Evolutionary conservation across 805 yeast genomes (phyloP), one percentile per base, ranked within the genome.

Genomic region (Kodamaea kaohsiungensis): DNA sequence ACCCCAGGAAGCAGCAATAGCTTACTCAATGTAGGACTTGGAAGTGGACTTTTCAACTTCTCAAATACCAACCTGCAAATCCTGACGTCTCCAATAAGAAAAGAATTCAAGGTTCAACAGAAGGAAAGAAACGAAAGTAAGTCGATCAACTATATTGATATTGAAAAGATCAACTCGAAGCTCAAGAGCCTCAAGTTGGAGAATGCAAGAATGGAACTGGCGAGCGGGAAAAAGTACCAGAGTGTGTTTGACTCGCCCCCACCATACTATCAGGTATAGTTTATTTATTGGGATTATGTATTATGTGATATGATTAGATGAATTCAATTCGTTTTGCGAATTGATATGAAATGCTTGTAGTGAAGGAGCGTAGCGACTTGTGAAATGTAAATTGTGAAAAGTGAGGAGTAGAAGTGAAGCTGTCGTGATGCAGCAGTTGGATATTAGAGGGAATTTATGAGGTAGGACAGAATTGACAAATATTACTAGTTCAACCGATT

Each of bases 31-130:
- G 72, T 75, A 12, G 80, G 80, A 1, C 64, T 76, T 48, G 78
- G 80, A 6, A 73, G 69, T 57, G 66, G 69, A 45, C 70, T 67
- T 55, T 70, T 72, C 58, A 65, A 67, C 48, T 68, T 73, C 48
- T 59, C 68, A 49, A 57, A 62, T 16, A 57, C 64, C 15, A 38
- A 19, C 30, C 61, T 52, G 33, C 65, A 62, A 18, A 58, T 60
- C 33, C 60, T 66, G 10, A 65, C 68, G 3, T 67, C 74, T 42
- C 78, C 72, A 15, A 68, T 68, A 33, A 46, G 59, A 8, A 57
- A 49, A 38, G 66, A 65, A 7, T 15, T 51, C 52, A 25, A 48
- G 53, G 30, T 10, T 45, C 49, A 8, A 50, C 46, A 4, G 49
- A 56, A 22, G 53, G 48, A 42, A 37, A 53, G 51, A 60, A 58